A percentile compares a stretch with the other conserved stretches of the same genome.
Conservation (phyloP, 139 green algal species). For the Spirogloea muscicola region DNA sequence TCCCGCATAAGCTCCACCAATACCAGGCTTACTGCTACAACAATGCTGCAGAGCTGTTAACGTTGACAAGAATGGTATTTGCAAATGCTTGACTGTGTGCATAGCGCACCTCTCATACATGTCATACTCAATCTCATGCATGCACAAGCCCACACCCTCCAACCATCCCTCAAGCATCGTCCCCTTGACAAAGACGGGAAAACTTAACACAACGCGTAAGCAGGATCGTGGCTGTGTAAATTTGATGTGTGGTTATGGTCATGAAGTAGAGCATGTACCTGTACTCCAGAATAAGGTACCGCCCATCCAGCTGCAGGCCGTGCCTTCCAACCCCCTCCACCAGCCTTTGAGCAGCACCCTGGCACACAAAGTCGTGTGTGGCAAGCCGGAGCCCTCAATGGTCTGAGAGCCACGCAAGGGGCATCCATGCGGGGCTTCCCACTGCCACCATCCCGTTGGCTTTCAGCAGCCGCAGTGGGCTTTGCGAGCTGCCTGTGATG, state of each 20-base stretch:
- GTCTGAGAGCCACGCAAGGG: not conserved
- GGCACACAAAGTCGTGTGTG: not conserved
- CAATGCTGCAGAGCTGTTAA: no score
- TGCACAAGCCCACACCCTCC: not conserved
- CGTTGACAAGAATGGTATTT: no score
- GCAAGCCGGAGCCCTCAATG: not conserved
- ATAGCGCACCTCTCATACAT: not conserved
- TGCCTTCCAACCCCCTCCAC: slow-evolving; percentile 5
- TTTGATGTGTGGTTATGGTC: not conserved
- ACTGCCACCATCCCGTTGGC: no score
- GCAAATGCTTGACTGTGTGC: no score
- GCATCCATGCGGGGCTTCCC: not conserved
- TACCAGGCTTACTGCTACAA: no score
- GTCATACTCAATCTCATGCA: not conserved
- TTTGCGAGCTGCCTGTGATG: no score
- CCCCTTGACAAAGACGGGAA: not conserved
- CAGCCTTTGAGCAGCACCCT: slow-evolving; percentile 21
- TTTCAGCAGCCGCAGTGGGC: no score
- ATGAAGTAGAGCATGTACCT: not conserved
- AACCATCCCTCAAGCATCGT: not conserved
- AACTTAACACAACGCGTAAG: not conserved
- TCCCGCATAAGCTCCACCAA: no score
- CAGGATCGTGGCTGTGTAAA: not conserved
- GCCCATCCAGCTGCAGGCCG: slow-evolving; percentile 18
- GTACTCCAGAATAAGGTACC: slow-evolving; percentile 19